phyloP scores from a whole-genome alignment of 2,329 filamentous ascomycete species.

The Teratosphaeria viscida region DNA sequence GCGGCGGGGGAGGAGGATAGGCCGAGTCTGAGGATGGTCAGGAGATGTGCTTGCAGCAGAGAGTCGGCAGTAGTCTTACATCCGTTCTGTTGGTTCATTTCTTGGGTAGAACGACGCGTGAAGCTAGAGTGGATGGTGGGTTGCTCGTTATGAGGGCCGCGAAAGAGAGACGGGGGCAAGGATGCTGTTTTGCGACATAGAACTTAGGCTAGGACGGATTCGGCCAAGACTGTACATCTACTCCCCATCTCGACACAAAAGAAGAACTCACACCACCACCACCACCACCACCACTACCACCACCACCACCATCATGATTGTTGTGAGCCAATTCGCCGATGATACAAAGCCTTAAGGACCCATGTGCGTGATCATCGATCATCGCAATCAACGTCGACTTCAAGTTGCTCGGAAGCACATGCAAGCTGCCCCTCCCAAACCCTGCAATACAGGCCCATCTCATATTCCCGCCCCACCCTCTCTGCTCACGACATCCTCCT shows the following conservation, averaged over 20 bases:
- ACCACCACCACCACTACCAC: too few species aligned
- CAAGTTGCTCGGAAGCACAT: too few species aligned
- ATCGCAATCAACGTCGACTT: too few species aligned
- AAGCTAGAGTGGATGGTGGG: not conserved
- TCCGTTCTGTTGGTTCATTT: not conserved
- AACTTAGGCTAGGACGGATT: not conserved
- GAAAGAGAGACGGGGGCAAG: not conserved
- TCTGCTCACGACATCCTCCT: not conserved
- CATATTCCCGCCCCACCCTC: not conserved
- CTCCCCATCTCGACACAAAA: too few species aligned
- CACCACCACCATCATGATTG: too few species aligned
- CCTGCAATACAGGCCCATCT: not conserved
- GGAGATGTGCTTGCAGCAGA: not conserved
- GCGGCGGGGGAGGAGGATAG: slow-evolving; percentile 2
- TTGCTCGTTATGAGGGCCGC: not conserved
- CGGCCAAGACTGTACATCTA: not conserved
- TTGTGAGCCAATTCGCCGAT: too few species aligned
- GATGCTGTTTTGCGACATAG: not conserved
- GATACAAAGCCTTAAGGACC: too few species aligned
- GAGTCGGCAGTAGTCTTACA: not conserved
- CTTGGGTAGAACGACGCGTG: not conserved
- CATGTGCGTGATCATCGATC: too few species aligned
- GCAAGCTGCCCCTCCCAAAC: too few species aligned
- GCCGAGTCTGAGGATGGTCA: not conserved
- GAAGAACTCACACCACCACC: too few species aligned